Conservation (phyloP, 2,329 filamentous ascomycete genomes). For the Rhinocladiella mackenziei region DNA sequence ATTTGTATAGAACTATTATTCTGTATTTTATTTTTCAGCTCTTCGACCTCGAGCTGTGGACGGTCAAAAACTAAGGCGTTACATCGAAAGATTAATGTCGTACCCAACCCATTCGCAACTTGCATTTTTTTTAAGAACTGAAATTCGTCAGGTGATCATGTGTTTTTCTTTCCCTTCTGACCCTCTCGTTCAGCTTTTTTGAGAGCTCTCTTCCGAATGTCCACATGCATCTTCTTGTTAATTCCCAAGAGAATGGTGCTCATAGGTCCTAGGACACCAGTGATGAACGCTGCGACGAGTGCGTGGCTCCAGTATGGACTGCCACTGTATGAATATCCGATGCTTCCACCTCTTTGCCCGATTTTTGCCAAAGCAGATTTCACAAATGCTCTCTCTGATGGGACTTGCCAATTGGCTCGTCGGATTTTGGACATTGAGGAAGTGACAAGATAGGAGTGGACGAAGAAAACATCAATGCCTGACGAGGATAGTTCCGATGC, state of each 20-base stretch:
- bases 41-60: too few relatives aligned
- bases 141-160: slow-evolving; percentile 41
- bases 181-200: slow-evolving; percentile 63
- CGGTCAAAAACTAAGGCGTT: too few relatives aligned
- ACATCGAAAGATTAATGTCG: too few relatives aligned
- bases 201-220: slow-evolving; percentile 76
- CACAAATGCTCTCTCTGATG: slow-evolving; percentile 79
- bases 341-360: slow-evolving; percentile 70
- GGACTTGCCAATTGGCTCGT: slow-evolving; percentile 70
- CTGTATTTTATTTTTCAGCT: too few relatives aligned
- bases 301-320: slow-evolving; percentile 93
- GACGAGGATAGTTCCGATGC: slow-evolving; percentile 75
- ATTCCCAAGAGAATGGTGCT: slow-evolving; percentile 54
- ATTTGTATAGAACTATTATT: too few relatives aligned
- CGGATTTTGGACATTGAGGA: slow-evolving; percentile 97
- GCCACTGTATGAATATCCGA: slow-evolving; percentile 75
- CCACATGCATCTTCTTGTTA: slow-evolving; percentile 71
- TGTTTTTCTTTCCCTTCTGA: slow-evolving; percentile 23
- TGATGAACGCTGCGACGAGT: slow-evolving; percentile 77
- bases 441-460: slow-evolving; percentile 88
- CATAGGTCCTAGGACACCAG: slow-evolving; percentile 55
- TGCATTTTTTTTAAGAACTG: slow-evolving; percentile 39
- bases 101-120: background rate
- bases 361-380: slow-evolving; percentile 73
- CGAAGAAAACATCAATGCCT: slow-evolving; percentile 83